Evolutionary conservation across 2,329 filamentous ascomycete species (phyloP).

Genomic region (Macrophomina pseudophaseolina): DNA sequence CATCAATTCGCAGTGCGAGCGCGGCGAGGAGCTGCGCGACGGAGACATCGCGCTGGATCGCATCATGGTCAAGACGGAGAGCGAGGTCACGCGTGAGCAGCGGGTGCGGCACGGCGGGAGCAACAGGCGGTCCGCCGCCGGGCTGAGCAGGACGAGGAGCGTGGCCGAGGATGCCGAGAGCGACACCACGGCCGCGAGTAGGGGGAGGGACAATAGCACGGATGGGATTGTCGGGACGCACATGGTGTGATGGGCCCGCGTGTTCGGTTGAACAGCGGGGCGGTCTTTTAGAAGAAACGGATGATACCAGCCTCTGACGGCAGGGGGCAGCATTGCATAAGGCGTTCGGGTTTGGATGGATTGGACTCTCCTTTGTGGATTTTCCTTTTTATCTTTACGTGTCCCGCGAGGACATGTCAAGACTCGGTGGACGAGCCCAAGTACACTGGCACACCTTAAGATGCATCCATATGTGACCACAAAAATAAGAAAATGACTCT

Average conservation of each 20-base stretch:
- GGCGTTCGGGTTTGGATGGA: no score
- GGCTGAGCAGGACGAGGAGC: neutral
- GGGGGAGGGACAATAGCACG: constrained; percentile 10
- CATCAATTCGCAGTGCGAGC: neutral
- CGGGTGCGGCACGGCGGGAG: neutral
- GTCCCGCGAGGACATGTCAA: no score
- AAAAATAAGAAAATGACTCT: no score
- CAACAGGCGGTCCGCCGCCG: neutral
- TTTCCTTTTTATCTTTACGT: no score
- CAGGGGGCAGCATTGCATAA: no score
- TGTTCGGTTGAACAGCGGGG: neutral
- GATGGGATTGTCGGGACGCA: constrained; percentile 3
- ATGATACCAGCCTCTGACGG: no score
- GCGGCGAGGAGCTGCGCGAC: neutral
- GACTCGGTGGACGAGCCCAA: no score
- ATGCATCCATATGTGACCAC: no score
- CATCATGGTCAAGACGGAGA: constrained; percentile 5
- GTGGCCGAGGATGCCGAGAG: neutral
- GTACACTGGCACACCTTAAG: no score
- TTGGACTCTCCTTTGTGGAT: no score
- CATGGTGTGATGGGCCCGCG: no score
- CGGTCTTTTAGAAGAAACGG: no score
- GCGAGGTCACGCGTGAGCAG: neutral
- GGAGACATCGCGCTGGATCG: neutral
- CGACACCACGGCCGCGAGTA: neutral